Evolutionary conservation across 148 eudicot genomes (phyloP).

Genomic region (Vaccinium corymbosum): DNA sequence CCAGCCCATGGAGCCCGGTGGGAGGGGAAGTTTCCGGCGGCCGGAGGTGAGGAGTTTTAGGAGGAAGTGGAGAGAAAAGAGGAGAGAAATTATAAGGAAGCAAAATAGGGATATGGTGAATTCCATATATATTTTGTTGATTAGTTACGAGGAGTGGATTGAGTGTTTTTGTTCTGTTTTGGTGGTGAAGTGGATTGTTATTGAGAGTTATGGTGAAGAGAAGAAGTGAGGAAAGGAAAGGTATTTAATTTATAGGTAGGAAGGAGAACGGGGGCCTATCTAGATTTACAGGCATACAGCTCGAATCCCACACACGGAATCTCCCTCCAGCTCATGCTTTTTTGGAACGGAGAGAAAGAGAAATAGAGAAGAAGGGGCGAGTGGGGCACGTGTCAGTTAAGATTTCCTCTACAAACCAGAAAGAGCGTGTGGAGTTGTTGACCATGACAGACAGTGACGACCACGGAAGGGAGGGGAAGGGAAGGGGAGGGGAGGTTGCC

Average conservation of each 20-base stretch:
- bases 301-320: constrained; percentile 59
- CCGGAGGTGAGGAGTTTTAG: constrained; percentile 21
- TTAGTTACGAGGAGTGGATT: neutral
- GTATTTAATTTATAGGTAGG: constrained; percentile 41
- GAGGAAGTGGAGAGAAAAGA: neutral
- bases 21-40: constrained; percentile 48
- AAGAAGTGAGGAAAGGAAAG: constrained; percentile 3
- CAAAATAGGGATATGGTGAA: constrained; percentile 12
- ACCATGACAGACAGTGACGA: neutral
- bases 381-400: constrained; percentile 12
- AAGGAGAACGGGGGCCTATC: constrained; percentile 16
- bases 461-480: neutral
- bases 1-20: constrained; percentile 92
- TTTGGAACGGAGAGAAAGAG: neutral
- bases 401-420: neutral
- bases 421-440: constrained; percentile 8
- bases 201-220: constrained; percentile 17
- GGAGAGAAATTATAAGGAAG: constrained; percentile 11
- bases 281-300: constrained; percentile 37
- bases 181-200: neutral
- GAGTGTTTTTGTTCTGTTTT: constrained; percentile 11
- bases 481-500: neutral
- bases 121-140: constrained; percentile 33
- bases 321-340: constrained; percentile 62
- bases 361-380: neutral